Base-by-base conservation (phyloP, 148 eudicot genomes). In the Cornus florida region DNA sequence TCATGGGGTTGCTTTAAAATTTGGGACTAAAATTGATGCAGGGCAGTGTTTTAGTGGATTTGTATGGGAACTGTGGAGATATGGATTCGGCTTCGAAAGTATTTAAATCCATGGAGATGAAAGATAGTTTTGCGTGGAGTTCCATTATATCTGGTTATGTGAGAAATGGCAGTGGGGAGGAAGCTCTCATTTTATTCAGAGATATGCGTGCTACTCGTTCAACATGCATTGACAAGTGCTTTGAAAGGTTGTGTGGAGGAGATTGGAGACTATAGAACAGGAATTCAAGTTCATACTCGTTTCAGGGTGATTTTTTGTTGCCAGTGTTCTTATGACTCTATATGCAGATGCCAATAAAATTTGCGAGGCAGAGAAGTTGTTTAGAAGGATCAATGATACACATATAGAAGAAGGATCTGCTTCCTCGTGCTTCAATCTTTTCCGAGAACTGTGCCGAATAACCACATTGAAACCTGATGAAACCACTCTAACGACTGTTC, bases 121-220 rank as follows among this genome's bases (percentile, higher is more conserved):
- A 71, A 43, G 75, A 78, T 70, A 33, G 39, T 59, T 78, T 70
- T 70, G 73, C 71, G 31, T 78, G 81, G 81, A 78, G 81, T 41
- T 78, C 81, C 13, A 78, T 78, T 60, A 78, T 78, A 43, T 78
- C 81, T 28, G 75, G 81, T 71, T 71, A 78, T 59, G 81, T 75
- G 1, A 69, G 75, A 78, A 78, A 59, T 70, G 81, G 69, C 31
- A 22, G 23, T 5, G 75, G 73, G 28, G 70, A 70, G 48, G 74
- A 78, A 20, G 75, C 81, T 59, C 39, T 78, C 24, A 17, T 56
- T 60, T 38, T 71, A 75, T 78, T 78, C 65, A 71, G 43, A 19
- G 53, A 78, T 71, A 78, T 78, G 81, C 71, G 6, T 78, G 22
- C 16, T 16, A 59, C 69, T 75, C 38, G 75, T 70, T 60, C 81